Evolutionary conservation across 768 basidiomycete genomes (phyloP).

Genomic region (Melanogaster broomeanus): DNA sequence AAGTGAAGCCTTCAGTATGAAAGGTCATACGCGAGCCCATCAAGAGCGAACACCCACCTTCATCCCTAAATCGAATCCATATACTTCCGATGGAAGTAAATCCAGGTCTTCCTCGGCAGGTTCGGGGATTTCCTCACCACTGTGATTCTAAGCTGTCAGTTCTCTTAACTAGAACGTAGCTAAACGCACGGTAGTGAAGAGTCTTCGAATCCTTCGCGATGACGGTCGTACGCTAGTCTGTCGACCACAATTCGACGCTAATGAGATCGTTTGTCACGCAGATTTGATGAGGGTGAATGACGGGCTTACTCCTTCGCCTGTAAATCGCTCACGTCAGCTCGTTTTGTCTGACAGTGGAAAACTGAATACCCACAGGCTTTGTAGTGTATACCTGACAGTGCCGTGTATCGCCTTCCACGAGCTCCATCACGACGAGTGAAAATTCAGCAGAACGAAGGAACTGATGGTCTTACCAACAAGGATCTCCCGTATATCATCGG

Average conservation of each 20-base stretch:
- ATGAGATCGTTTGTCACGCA: background rate
- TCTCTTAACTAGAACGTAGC: background rate
- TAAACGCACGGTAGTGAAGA: slow-evolving; percentile 3
- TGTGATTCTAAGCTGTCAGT: background rate
- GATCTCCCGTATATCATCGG: slow-evolving; percentile 1
- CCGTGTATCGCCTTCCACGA: slow-evolving; percentile 11
- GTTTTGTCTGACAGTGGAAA: background rate
- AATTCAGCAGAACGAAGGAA: background rate
- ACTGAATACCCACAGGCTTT: slow-evolving; percentile 10
- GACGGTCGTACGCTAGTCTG: slow-evolving; percentile 5
- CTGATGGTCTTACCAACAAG: slow-evolving; percentile 6
- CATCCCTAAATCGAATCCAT: slow-evolving; percentile 62
- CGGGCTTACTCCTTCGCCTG: slow-evolving; percentile 13
- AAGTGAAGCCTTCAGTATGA: background rate
- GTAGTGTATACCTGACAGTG: slow-evolving; percentile 16
- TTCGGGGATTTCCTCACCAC: slow-evolving; percentile 28
- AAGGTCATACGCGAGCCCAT: background rate
- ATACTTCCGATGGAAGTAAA: slow-evolving; percentile 55
- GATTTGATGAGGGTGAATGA: background rate
- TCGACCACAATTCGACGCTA: slow-evolving; percentile 25
- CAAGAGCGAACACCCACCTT: slow-evolving; percentile 33
- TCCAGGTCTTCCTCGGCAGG: slow-evolving; percentile 55
- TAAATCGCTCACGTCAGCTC: background rate
- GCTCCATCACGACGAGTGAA: background rate
- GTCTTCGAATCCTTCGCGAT: too few species aligned